Evolutionary conservation across 2,329 filamentous ascomycete species (phyloP), one percentile per base, ranked within the genome.

Genomic region (Fonsecaea erecta): DNA sequence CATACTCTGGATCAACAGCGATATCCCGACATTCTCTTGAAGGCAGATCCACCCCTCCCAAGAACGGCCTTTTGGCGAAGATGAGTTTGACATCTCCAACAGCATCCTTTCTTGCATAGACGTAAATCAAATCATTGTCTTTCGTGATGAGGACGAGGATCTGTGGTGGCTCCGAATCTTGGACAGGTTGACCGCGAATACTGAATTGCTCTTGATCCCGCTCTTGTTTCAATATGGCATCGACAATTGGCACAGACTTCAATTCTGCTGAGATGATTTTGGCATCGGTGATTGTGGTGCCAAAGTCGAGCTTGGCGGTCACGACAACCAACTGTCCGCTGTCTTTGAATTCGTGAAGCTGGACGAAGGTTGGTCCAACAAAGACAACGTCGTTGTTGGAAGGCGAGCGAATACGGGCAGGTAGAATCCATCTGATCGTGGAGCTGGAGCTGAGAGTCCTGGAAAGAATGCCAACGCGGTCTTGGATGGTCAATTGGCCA

Each of bases 341-440:
- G 4, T 83, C 82, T 1, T 78, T 71, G 24, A 95, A 84, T 75
- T 96, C 90, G 71, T 88, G 90, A 68, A 98, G 87, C 70, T 94
- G 89, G 52, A 99, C 85, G 71, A 87, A 91, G 68, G 90, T 85
- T 70, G 96, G 90, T 60, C 93, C 91, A 63, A 99, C 84, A 72
- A 97, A 92, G 40, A 93, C 89, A 68, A 97, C 86, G 79, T 98
- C 93, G 71, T 95, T 93, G 66, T 88, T 82, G 51, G 83, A 77
- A 58, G 83, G 82, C 62, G 88, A 88, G 64, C 93, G 85, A 65
- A 98, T 81, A 65, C 89, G 86, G n/a, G 89, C 91, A 12, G 93
- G 91, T 14, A 97, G 80, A 51, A 97, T 89, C 81, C 86, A 90
- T 73, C 89, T 89, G 62, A 90, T 84, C 37, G 90, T 81, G 1